Conservation (phyloP, 169 alveolate genomes). For the Cryptosporidium canis region DNA sequence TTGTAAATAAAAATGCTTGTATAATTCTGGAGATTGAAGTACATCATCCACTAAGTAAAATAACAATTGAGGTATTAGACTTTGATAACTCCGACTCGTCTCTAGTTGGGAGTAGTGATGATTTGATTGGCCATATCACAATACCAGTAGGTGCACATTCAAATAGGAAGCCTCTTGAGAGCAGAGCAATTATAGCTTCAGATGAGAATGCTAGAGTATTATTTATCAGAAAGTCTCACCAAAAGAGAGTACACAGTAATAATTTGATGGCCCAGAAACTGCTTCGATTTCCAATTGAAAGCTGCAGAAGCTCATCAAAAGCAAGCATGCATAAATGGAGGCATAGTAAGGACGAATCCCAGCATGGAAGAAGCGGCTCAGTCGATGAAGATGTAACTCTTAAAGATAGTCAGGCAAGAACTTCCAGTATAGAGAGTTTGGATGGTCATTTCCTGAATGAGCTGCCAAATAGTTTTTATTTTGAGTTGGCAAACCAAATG, state of each 20-base stretch:
- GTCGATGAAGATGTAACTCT: neutral
- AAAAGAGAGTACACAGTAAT: constrained; percentile 23
- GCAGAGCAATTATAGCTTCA: neutral
- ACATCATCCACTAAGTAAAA: constrained; percentile 57
- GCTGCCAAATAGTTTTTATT: constrained; percentile 19
- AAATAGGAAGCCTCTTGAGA: constrained; percentile 56
- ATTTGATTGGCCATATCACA: constrained; percentile 16
- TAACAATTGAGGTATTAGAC: constrained; percentile 20
- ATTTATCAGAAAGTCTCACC: constrained; percentile 57
- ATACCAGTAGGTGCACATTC: constrained; percentile 58
- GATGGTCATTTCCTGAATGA: neutral
- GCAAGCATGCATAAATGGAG: neutral
- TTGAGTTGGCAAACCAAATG: constrained; percentile 37
- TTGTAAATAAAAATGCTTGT: constrained; percentile 33
- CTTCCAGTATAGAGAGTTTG: neutral
- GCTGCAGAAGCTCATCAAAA: neutral
- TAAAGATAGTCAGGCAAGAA: neutral
- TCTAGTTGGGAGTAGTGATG: neutral
- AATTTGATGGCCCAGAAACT: constrained; percentile 64
- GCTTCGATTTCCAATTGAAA: constrained; percentile 44
- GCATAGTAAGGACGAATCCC: neutral
- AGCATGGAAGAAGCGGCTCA: neutral
- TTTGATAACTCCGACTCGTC: constrained; percentile 60
- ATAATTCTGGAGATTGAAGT: constrained; percentile 54
- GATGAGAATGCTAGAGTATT: constrained; percentile 55